A percentile compares a stretch with the other conserved stretches of the same genome.
These are phyloP conservation scores for Lactifluus pinguis DNA, from an alignment of 768 basidiomycete species.

Conservation along the genomic window DNA sequence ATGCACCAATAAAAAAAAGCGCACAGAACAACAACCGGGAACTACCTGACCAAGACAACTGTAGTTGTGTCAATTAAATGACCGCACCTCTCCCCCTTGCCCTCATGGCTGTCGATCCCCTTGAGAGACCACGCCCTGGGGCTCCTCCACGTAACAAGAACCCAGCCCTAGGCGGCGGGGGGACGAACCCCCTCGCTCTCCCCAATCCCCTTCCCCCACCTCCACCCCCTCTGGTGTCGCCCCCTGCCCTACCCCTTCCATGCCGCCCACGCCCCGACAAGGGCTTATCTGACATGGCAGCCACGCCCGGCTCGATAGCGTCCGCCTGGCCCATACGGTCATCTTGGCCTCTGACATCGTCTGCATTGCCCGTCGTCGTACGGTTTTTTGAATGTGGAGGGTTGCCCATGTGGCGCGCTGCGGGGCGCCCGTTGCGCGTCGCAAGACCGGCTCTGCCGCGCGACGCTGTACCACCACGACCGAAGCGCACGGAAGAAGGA, in stretches of 20 bases:
- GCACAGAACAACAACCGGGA: background rate
- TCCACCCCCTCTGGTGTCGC: conserved; percentile 1
- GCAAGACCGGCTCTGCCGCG: conserved; percentile 37
- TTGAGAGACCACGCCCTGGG: background rate
- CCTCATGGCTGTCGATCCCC: background rate
- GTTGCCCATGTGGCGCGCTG: background rate
- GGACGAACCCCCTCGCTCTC: conserved; percentile 3
- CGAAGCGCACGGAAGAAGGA: conserved; percentile 62
- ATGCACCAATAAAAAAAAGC: background rate
- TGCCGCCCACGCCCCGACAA: background rate
- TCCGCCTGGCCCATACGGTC: background rate
- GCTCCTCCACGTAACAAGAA: conserved; percentile 10
- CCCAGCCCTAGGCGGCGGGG: conserved; percentile 11
- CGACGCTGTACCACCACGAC: conserved; percentile 47
- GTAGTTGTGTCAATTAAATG: background rate
- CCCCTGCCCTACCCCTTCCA: conserved; percentile 6
- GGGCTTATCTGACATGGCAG: background rate
- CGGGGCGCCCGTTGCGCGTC: conserved; percentile 5
- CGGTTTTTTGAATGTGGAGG: background rate
- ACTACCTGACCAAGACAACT: background rate
- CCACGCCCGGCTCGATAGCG: background rate
- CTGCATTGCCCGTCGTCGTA: background rate
- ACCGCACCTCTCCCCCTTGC: background rate
- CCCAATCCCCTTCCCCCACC: background rate
- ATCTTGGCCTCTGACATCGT: background rate